Evolutionary conservation across 2,329 filamentous ascomycete species (phyloP).

Genomic region (Phyllosticta citriasiana): DNA sequence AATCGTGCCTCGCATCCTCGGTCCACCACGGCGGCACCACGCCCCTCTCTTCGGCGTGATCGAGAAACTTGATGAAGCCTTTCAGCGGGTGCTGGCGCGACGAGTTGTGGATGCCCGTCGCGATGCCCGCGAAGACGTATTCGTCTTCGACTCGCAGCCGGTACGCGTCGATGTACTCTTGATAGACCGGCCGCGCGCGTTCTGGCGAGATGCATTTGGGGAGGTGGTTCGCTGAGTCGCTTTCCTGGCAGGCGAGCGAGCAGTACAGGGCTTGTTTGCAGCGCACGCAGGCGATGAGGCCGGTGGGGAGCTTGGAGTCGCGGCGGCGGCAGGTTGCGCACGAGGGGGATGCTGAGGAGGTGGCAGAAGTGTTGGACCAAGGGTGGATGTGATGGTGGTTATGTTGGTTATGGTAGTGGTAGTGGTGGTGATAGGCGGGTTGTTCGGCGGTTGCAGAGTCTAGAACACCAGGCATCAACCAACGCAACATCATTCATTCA

Average conservation of each 20-base stretch:
- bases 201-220: background rate
- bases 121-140: background rate
- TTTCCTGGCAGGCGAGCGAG: background rate
- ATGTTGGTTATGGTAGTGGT: background rate
- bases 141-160: background rate
- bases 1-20: background rate
- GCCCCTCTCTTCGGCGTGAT: background rate
- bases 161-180: background rate
- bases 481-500: too few relatives aligned
- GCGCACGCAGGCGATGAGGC: background rate
- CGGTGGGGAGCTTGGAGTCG: background rate
- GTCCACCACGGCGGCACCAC: background rate
- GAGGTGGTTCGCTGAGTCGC: background rate
- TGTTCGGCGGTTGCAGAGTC: too few relatives aligned
- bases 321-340: background rate
- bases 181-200: background rate
- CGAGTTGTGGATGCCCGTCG: background rate
- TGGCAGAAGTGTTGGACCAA: too few relatives aligned
- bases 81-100: background rate
- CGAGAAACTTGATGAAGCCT: background rate
- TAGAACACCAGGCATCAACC: too few relatives aligned
- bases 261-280: background rate
- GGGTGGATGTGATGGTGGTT: background rate
- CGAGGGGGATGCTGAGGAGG: too few relatives aligned
- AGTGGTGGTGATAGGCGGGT: too few relatives aligned